phyloP scores from a whole-genome alignment of 306 rosid species.

The Hippophae rhamnoides region DNA sequence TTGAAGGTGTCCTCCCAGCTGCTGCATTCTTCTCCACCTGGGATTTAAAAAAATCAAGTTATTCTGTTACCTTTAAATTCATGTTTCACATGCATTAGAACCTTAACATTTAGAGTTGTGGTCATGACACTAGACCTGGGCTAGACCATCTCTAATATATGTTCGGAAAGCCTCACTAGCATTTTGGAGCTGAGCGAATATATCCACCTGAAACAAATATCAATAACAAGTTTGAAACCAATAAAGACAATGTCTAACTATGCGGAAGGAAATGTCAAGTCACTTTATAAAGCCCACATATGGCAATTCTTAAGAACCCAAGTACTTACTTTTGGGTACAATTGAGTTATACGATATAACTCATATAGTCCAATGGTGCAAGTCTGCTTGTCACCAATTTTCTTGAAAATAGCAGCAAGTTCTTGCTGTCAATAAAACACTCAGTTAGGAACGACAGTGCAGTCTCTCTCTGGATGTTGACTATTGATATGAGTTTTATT shows the following conservation, averaged over 20 bases:
- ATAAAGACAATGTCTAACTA: background rate
- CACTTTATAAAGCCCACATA: slow-evolving; percentile 2
- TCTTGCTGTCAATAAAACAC: slow-evolving; percentile 60
- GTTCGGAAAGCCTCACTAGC: slow-evolving; percentile 99
- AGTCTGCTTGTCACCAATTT: slow-evolving; percentile 98
- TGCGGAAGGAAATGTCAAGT: background rate
- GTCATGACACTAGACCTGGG: slow-evolving; percentile 52
- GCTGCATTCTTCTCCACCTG: slow-evolving; percentile 99
- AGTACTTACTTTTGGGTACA: slow-evolving; percentile 71
- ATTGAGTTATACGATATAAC: slow-evolving; percentile 84
- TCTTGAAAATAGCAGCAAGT: slow-evolving; percentile 96
- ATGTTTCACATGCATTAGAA: too few relatives aligned
- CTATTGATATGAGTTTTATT: too few relatives aligned
- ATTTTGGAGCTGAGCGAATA: slow-evolving; percentile 92
- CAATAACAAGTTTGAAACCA: slow-evolving; percentile 10
- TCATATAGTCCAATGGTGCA: slow-evolving; percentile 91
- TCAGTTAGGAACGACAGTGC: too few relatives aligned
- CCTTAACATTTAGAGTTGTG: slow-evolving; percentile 2
- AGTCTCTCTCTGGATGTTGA: too few relatives aligned
- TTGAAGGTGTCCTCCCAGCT: slow-evolving; percentile 96
- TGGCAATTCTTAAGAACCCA: background rate
- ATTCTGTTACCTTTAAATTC: background rate
- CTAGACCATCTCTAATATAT: slow-evolving; percentile 90
- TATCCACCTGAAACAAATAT: slow-evolving; percentile 66
- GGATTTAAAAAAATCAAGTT: slow-evolving; percentile 16